Conservation (phyloP, 805 yeast species). For the Candida hispaniensis region DNA sequence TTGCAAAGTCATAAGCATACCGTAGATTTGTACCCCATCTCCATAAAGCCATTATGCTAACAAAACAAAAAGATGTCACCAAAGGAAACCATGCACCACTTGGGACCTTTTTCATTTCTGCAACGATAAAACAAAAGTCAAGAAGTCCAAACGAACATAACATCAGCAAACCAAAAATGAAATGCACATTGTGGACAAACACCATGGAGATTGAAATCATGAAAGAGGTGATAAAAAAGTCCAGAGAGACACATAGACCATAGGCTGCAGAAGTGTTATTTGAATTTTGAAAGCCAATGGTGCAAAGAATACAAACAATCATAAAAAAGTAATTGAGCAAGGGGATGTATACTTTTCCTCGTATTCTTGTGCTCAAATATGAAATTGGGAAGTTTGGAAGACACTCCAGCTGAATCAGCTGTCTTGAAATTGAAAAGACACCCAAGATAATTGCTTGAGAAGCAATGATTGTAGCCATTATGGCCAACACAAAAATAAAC, state of each 20-base stretch:
- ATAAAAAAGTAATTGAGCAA: constrained; percentile 40
- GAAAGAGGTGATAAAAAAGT: constrained; percentile 42
- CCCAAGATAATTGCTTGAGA: constrained; percentile 50
- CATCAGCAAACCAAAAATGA: constrained; percentile 31
- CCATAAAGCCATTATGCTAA: constrained; percentile 9
- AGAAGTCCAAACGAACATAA: constrained; percentile 37
- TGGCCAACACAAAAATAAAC: constrained; percentile 42
- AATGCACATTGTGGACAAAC: constrained; percentile 35
- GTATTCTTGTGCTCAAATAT: constrained; percentile 36
- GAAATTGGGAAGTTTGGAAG: constrained; percentile 40
- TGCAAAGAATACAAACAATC: constrained; percentile 41
- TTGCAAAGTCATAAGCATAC: constrained; percentile 12
- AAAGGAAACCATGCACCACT: constrained; percentile 58
- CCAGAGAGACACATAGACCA: constrained; percentile 48
- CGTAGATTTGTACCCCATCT: constrained; percentile 9
- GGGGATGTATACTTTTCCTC: constrained; percentile 47
- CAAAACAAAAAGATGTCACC: constrained; percentile 14
- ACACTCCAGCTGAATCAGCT: constrained; percentile 44
- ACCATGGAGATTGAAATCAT: constrained; percentile 38
- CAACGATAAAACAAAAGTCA: constrained; percentile 37
- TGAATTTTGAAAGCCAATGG: constrained; percentile 37
- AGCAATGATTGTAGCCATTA: constrained; percentile 46
- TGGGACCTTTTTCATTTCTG: constrained; percentile 42
- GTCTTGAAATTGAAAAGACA: constrained; percentile 42
- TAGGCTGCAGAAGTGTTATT: constrained; percentile 44